A percentile compares a stretch with the other conserved stretches of the same genome.
These are phyloP conservation scores for Tremella yokohamensis DNA, from an alignment of 768 basidiomycete genomes.

Conservation along the genomic window DNA sequence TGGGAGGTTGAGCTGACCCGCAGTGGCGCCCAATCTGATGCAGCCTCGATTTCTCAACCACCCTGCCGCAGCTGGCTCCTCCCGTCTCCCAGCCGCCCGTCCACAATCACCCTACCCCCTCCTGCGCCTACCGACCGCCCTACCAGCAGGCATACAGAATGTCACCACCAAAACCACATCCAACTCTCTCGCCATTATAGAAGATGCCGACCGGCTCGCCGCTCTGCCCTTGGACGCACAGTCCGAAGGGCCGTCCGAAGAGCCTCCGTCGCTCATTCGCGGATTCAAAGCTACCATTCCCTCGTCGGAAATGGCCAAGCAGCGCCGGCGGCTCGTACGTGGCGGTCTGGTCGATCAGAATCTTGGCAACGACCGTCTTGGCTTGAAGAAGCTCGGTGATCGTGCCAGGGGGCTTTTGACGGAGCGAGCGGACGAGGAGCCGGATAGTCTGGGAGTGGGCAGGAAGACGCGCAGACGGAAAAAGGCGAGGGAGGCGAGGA, in stretches of 20 bases:
- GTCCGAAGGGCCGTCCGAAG: constrained; percentile 12
- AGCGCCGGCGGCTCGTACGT: constrained; percentile 71
- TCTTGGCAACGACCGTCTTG: constrained; percentile 65
- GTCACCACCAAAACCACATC: constrained; percentile 36
- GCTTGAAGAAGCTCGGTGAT: constrained; percentile 75
- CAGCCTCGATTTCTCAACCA: constrained; percentile 37
- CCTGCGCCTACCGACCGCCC: constrained; percentile 34
- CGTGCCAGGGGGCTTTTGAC: constrained; percentile 69
- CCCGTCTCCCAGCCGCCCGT: constrained; percentile 14
- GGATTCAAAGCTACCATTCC: constrained; percentile 96
- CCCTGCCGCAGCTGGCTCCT: constrained; percentile 13
- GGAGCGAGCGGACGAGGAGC: constrained; percentile 55
- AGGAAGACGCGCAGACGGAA: constrained; percentile 50
- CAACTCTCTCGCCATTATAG: constrained; percentile 48
- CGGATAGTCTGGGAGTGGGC: constrained; percentile 55
- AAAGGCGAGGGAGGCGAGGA: constrained; percentile 54
- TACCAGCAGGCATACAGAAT: constrained; percentile 30
- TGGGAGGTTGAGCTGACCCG: neutral
- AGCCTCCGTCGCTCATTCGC: constrained; percentile 58
- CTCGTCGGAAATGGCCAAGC: constrained; percentile 72
- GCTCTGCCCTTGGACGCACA: constrained; percentile 24
- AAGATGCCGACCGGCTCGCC: constrained; percentile 44
- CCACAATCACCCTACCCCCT: constrained; percentile 23
- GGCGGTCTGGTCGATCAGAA: constrained; percentile 49
- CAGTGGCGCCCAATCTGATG: constrained; percentile 48